These are phyloP conservation scores for Neodidymelliopsis sp. DNA, from an alignment of 2,329 filamentous ascomycete genomes.

Conservation along the genomic window DNA sequence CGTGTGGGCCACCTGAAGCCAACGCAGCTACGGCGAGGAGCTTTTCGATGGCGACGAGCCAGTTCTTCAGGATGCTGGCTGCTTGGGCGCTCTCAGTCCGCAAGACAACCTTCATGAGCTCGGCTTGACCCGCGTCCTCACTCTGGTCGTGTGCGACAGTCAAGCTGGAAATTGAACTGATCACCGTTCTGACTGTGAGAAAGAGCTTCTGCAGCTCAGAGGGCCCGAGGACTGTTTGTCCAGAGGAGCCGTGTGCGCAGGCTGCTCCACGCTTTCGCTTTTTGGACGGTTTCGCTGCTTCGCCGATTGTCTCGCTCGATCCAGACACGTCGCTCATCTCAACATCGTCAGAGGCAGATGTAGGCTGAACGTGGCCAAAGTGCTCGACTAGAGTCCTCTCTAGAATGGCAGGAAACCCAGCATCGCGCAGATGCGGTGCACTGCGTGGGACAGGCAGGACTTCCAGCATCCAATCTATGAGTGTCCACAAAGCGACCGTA, in stretches of 20 bases:
- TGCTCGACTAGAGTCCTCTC: conserved; percentile 70
- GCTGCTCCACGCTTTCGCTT: conserved; percentile 46
- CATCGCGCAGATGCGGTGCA: conserved; percentile 74
- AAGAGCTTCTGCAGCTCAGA: conserved; percentile 33
- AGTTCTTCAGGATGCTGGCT: conserved; percentile 45
- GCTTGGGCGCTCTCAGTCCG: conserved; percentile 46
- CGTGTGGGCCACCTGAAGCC: not conserved
- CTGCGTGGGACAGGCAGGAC: conserved; percentile 74
- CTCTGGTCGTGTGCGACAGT: conserved; percentile 16
- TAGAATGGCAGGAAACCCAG: conserved; percentile 71
- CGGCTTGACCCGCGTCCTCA: conserved; percentile 35
- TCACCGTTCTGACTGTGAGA: conserved; percentile 24
- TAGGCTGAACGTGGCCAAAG: conserved; percentile 27
- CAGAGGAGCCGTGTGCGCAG: conserved; percentile 24
- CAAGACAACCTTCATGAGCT: conserved; percentile 48
- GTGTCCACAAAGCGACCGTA: conserved; percentile 61
- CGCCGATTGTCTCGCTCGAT: conserved; percentile 38
- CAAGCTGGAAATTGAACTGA: conserved; percentile 31
- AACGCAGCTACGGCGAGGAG: conserved; percentile 14
- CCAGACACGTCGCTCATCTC: conserved; percentile 32
- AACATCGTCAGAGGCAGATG: conserved; percentile 11
- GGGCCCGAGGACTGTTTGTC: conserved; percentile 20
- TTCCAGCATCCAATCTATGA: conserved; percentile 67
- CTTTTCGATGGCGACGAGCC: conserved; percentile 39
- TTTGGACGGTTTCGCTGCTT: conserved; percentile 37